phyloP scores from a whole-genome alignment of 192 early-diverging fungal species.

The Entomortierella chlamydospora region DNA sequence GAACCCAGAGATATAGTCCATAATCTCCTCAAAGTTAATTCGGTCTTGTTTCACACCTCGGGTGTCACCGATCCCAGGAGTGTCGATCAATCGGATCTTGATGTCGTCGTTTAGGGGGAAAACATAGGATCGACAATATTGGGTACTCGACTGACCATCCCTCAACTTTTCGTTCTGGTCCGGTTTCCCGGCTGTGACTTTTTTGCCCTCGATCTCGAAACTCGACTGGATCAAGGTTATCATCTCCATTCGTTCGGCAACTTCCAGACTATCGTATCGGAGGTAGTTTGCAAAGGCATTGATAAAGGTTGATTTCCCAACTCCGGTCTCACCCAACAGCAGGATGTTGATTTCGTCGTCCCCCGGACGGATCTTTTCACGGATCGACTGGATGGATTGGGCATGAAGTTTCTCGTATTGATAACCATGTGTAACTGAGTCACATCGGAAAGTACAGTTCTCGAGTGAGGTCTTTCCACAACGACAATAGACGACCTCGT shows the following conservation, averaged over 20 bases:
- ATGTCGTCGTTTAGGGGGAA: conserved; percentile 18
- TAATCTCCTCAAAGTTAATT: conserved; percentile 40
- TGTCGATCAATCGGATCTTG: conserved; percentile 41
- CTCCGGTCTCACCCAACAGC: conserved; percentile 40
- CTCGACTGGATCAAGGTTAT: conserved; percentile 24
- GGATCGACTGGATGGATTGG: too few relatives aligned
- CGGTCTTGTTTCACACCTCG: conserved; percentile 30
- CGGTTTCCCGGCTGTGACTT: conserved; percentile 16
- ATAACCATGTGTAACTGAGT: too few relatives aligned
- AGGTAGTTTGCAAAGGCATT: conserved; percentile 49
- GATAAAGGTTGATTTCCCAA: conserved; percentile 51
- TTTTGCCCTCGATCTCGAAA: conserved; percentile 29
- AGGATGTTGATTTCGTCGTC: conserved; percentile 34
- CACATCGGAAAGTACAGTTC: too few relatives aligned
- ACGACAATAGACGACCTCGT: too few relatives aligned
- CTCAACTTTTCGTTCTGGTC: conserved; percentile 18
- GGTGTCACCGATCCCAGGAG: conserved; percentile 43
- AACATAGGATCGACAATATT: conserved; percentile 24
- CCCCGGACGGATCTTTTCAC: too few relatives aligned
- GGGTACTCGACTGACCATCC: conserved; percentile 20
- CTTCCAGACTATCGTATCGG: conserved; percentile 24
- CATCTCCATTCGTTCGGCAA: conserved; percentile 17
- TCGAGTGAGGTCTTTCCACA: too few relatives aligned
- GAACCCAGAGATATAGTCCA: conserved; percentile 25
- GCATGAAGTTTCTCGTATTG: too few relatives aligned